Percentiles rank a stretch among this genome's conserved stretches.
These are phyloP conservation scores for Quercus rubra DNA, from an alignment of 306 rosid genomes.

Conservation along the genomic window DNA sequence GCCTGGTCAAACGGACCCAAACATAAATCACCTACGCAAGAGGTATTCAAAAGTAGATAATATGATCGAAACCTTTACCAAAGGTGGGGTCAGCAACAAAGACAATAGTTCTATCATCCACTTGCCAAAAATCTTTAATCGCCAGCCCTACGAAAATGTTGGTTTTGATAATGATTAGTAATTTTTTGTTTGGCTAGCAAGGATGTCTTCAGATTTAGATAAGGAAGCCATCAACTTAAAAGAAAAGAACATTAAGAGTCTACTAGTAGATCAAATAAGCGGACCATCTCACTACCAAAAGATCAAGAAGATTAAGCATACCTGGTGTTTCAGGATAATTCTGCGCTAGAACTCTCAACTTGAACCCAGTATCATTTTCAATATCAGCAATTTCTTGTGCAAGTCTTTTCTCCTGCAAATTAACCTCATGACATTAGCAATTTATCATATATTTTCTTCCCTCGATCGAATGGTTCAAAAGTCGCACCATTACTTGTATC, in stretches of 20 bases:
- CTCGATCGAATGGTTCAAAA: not conserved
- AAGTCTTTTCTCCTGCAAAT: constrained; percentile 70
- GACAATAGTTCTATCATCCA: constrained; percentile 94
- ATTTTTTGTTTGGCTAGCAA: not conserved
- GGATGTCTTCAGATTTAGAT: not conserved
- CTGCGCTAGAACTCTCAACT: constrained; percentile 91
- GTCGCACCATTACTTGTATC: not conserved
- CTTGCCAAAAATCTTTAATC: constrained; percentile 87
- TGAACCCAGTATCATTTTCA: constrained; percentile 79
- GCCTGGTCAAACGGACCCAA: constrained; percentile 47
- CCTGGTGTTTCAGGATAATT: constrained; percentile 96
- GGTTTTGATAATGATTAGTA: not conserved
- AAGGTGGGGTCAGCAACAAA: constrained; percentile 99
- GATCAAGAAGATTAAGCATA: constrained; percentile 12
- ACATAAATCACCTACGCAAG: constrained; percentile 6
- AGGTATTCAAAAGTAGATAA: not conserved
- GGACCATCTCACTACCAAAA: constrained; percentile 7
- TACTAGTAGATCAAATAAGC: not conserved
- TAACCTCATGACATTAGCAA: constrained; percentile 8
- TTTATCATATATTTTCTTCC: constrained; percentile 10
- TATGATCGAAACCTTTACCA: constrained; percentile 43
- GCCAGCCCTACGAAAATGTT: constrained; percentile 67
- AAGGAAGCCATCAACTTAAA: not conserved
- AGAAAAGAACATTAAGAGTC: not conserved
- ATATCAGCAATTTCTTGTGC: constrained; percentile 62